A percentile compares a stretch with the other conserved stretches of the same genome.
Evolutionary conservation across 352 stramenopile genomes (phyloP).

Genomic region (Phytophthora litchii): DNA sequence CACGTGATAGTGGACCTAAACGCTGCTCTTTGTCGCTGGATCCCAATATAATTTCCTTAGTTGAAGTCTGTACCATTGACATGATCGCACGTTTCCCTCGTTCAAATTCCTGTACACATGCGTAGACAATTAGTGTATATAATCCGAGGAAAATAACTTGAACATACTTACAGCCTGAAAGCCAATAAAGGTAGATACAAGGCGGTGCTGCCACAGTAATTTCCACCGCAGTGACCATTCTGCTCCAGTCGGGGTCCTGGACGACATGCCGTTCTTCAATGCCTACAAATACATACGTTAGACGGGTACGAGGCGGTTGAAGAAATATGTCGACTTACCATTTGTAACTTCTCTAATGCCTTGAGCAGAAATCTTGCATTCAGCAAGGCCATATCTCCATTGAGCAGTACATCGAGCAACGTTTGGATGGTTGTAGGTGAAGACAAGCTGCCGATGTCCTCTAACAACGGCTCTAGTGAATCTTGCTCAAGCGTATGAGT

Average conservation of each 20-base stretch:
- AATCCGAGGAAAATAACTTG: not conserved
- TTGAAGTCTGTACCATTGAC: constrained; percentile 29
- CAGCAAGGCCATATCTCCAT: constrained; percentile 61
- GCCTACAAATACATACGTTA: constrained; percentile 39
- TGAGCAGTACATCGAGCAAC: constrained; percentile 75
- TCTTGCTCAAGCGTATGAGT: constrained; percentile 57
- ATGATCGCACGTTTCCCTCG: constrained; percentile 32
- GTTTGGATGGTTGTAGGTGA: constrained; percentile 71
- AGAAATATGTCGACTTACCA: constrained; percentile 38
- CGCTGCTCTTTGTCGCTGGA: constrained; percentile 23
- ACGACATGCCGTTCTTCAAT: constrained; percentile 62
- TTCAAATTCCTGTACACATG: constrained; percentile 38
- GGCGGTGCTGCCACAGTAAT: constrained; percentile 67
- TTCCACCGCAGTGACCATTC: constrained; percentile 73
- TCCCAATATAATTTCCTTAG: constrained; percentile 30
- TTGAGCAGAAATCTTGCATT: constrained; percentile 66
- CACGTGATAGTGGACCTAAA: constrained; percentile 26
- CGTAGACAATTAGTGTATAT: constrained; percentile 14
- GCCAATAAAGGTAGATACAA: constrained; percentile 66
- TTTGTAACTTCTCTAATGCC: constrained; percentile 64
- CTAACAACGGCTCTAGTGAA: constrained; percentile 54
- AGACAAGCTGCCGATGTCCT: constrained; percentile 67
- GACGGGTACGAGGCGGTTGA: not conserved
- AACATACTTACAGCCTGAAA: constrained; percentile 54
- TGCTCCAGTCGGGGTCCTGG: constrained; percentile 55